Conservation (phyloP, 2,329 filamentous ascomycete genomes). For the Teratosphaeria nubilosa region DNA sequence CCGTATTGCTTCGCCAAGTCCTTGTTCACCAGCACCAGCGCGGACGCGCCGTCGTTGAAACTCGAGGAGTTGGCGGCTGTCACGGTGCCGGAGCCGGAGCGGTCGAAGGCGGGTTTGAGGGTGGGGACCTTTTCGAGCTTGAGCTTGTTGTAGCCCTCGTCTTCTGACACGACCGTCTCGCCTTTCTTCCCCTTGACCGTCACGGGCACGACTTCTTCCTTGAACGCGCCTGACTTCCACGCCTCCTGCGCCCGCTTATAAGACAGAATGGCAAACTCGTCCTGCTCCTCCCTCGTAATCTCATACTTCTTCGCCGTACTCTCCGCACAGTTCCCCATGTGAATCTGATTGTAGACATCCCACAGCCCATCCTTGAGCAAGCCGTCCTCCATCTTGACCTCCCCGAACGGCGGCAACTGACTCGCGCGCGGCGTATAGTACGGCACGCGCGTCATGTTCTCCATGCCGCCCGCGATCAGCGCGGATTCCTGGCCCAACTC, state of each 20-base stretch:
- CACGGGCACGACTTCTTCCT: slow-evolving; percentile 82
- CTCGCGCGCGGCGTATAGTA: slow-evolving; percentile 82
- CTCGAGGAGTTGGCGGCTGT: slow-evolving; percentile 92
- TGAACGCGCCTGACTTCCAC: slow-evolving; percentile 73
- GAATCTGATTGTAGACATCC: slow-evolving; percentile 92
- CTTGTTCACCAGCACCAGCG: slow-evolving; percentile 74
- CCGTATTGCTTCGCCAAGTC: slow-evolving; percentile 74
- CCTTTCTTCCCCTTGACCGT: slow-evolving; percentile 78
- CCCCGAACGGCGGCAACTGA: slow-evolving; percentile 73
- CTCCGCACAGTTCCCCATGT: slow-evolving; percentile 97
- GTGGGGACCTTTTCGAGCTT: slow-evolving; percentile 78
- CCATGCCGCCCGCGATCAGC: slow-evolving; percentile 90
- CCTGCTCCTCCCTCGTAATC: slow-evolving; percentile 76
- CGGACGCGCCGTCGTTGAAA: slow-evolving; percentile 88
- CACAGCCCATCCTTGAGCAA: slow-evolving; percentile 89
- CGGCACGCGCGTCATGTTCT: slow-evolving; percentile 91
- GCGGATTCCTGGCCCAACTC: slow-evolving; percentile 82
- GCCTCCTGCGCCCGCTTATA: slow-evolving; percentile 85
- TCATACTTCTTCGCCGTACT: slow-evolving; percentile 81
- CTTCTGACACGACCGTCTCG: slow-evolving; percentile 64
- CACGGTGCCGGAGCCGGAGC: slow-evolving; percentile 76
- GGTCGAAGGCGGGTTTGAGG: slow-evolving; percentile 83
- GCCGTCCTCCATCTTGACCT: slow-evolving; percentile 81
- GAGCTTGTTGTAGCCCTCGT: slow-evolving; percentile 82
- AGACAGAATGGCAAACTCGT: slow-evolving; percentile 78